These are phyloP conservation scores for Emericellopsis terricola DNA, from an alignment of 495 filamentous ascomycete genomes.

Conservation along the genomic window DNA sequence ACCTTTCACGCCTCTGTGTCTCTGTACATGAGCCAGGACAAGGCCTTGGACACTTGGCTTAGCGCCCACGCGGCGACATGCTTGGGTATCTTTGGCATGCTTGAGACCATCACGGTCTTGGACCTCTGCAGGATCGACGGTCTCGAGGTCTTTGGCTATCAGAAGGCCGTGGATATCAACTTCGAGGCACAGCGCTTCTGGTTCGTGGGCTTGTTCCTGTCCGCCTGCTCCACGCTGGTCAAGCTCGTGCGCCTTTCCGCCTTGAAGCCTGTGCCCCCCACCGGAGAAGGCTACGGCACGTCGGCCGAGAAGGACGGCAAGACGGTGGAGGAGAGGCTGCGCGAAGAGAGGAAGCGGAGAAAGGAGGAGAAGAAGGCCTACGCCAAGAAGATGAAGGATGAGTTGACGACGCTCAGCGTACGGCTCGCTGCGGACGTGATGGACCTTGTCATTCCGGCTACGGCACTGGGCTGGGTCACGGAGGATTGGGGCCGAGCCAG, in stretches of 20 bases:
- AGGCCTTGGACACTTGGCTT: conserved; percentile 9
- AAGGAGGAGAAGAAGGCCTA: conserved; percentile 5
- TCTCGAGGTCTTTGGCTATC: conserved; percentile 17
- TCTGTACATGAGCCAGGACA: conserved; percentile 5
- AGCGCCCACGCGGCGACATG: conserved; percentile 20
- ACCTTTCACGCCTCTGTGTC: conserved; percentile 31
- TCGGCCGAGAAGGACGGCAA: background rate
- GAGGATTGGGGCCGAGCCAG: conserved; percentile 26
- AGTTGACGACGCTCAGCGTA: conserved; percentile 6
- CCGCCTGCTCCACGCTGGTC: conserved; percentile 4
- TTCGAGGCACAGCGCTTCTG: conserved; percentile 47
- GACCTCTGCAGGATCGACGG: conserved; percentile 29
- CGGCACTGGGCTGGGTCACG: conserved; percentile 35
- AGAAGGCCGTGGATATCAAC: conserved; percentile 8
- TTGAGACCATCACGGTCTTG: conserved; percentile 22
- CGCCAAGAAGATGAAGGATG: background rate
- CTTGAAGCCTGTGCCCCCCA: background rate
- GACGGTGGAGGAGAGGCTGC: background rate
- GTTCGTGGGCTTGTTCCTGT: conserved; percentile 36
- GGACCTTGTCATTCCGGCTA: conserved; percentile 37
- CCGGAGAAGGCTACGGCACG: conserved; percentile 3
- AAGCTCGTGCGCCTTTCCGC: conserved; percentile 9
- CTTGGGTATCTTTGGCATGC: conserved; percentile 27
- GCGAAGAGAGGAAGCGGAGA: conserved; percentile 3
- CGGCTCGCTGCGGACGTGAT: conserved; percentile 32